These are phyloP conservation scores for Fraxinus platypoda DNA, from an alignment of 305 asterid genomes.

Conservation along the genomic window DNA sequence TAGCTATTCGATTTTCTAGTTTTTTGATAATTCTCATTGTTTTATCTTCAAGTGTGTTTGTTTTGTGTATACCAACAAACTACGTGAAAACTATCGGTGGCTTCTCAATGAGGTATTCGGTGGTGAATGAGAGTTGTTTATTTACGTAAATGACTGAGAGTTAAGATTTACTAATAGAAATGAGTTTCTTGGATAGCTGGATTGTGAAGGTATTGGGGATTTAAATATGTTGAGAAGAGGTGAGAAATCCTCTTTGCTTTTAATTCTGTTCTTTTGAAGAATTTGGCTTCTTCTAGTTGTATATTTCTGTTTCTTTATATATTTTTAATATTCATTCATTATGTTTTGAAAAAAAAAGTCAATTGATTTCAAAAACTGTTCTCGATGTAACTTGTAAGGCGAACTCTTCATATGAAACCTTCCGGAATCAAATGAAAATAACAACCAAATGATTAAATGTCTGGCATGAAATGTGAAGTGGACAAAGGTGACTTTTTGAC, in stretches of 20 bases:
- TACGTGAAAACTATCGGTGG: background rate
- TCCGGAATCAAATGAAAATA: background rate
- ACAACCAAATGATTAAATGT: background rate
- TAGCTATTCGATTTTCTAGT: background rate
- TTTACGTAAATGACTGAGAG: background rate
- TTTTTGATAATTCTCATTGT: background rate
- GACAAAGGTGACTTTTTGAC: background rate
- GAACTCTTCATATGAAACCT: background rate
- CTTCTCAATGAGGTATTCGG: background rate
- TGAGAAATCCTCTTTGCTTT: background rate
- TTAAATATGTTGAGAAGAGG: background rate
- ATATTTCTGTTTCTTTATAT: background rate
- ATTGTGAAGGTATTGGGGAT: background rate
- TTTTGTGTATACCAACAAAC: background rate
- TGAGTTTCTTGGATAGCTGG: background rate
- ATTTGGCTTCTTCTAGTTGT: background rate
- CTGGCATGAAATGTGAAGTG: background rate
- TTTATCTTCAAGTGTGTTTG: background rate
- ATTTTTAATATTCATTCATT: background rate
- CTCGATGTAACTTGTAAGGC: background rate
- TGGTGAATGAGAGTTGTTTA: conserved; percentile 1
- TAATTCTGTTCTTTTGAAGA: background rate
- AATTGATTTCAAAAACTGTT: background rate
- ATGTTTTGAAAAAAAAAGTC: background rate
- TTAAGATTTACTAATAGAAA: background rate